A percentile compares a stretch with the other conserved stretches of the same genome.
phyloP scores from a whole-genome alignment of 1,284 basidiomycete genomes.

The Ustilago bromivora region DNA sequence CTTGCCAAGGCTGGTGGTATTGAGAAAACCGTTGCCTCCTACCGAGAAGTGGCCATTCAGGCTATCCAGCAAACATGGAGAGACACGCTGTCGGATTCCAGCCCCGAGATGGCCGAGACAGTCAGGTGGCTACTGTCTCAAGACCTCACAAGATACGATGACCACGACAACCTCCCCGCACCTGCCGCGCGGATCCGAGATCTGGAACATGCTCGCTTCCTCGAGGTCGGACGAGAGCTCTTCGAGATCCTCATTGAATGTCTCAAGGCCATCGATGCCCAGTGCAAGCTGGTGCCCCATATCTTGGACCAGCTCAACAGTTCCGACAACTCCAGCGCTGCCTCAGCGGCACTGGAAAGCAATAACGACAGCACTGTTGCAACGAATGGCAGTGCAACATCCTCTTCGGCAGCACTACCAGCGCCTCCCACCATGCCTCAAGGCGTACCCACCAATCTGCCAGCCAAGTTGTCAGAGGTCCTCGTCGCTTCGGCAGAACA shows the following conservation, averaged over 20 bases:
- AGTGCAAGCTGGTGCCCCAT: constrained; percentile 76
- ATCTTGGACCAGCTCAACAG: constrained; percentile 73
- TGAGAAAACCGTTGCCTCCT: constrained; percentile 78
- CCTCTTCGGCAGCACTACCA: constrained; percentile 5
- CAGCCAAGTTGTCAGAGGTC: constrained; percentile 75
- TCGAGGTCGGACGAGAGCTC: constrained; percentile 76
- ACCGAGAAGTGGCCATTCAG: constrained; percentile 80
- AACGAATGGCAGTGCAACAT: not conserved
- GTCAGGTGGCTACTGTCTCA: constrained; percentile 57
- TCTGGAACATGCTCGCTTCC: constrained; percentile 80
- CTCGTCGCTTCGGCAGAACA: constrained; percentile 84
- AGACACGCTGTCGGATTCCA: constrained; percentile 15
- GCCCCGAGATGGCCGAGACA: constrained; percentile 51
- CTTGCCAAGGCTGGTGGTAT: constrained; percentile 81
- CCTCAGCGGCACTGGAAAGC: not conserved
- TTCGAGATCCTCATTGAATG: constrained; percentile 78
- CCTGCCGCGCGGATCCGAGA: constrained; percentile 72
- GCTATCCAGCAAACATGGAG: constrained; percentile 75
- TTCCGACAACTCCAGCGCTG: not conserved
- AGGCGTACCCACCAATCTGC: constrained; percentile 70
- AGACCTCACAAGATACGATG: constrained; percentile 33
- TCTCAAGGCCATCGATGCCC: constrained; percentile 79
- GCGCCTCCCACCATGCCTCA: constrained; percentile 44
- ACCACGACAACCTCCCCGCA: constrained; percentile 28
- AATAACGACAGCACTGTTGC: not conserved